phyloP scores from a whole-genome alignment of 805 yeast genomes.

The Teunomyces funiuensis region DNA sequence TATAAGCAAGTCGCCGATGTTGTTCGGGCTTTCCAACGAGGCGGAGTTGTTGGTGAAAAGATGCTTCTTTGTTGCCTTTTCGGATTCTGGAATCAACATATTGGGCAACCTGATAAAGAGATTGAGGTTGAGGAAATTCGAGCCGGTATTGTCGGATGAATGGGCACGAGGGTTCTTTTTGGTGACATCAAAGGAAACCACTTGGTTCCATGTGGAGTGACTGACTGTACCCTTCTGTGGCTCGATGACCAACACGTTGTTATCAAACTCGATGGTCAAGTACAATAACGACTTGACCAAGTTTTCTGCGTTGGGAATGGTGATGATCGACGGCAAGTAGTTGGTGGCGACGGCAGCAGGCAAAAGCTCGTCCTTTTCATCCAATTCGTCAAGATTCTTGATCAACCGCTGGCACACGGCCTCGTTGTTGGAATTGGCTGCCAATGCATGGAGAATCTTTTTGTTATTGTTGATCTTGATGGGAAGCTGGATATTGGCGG shows the following conservation, averaged over 20 bases:
- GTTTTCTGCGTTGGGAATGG: slow-evolving; percentile 52
- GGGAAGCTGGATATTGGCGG: slow-evolving; percentile 68
- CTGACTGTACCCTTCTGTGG: slow-evolving; percentile 81
- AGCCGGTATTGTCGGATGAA: slow-evolving; percentile 21
- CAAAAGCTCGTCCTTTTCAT: slow-evolving; percentile 19
- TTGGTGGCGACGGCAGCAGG: slow-evolving; percentile 34
- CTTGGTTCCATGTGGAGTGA: slow-evolving; percentile 81
- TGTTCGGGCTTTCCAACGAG: slow-evolving; percentile 22
- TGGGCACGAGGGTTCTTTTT: slow-evolving; percentile 21
- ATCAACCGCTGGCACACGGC: slow-evolving; percentile 18
- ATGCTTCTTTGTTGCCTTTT: slow-evolving; percentile 26
- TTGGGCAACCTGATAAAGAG: slow-evolving; percentile 78
- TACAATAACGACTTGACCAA: slow-evolving; percentile 70
- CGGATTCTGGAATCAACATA: slow-evolving; percentile 48
- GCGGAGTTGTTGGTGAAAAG: slow-evolving; percentile 28
- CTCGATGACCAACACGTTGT: slow-evolving; percentile 85
- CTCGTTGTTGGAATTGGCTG: slow-evolving; percentile 48
- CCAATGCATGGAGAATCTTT: slow-evolving; percentile 61
- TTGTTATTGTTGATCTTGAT: slow-evolving; percentile 65
- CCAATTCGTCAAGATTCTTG: slow-evolving; percentile 14
- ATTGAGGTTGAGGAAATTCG: slow-evolving; percentile 66
- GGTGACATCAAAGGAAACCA: slow-evolving; percentile 84
- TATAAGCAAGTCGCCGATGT: slow-evolving; percentile 66
- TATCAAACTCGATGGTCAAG: slow-evolving; percentile 90
- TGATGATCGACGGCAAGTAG: slow-evolving; percentile 52